Evolutionary conservation across 176 grass and related monocot species (phyloP), one percentile per base, ranked within the genome.

Genomic region (Carex scoparia): DNA sequence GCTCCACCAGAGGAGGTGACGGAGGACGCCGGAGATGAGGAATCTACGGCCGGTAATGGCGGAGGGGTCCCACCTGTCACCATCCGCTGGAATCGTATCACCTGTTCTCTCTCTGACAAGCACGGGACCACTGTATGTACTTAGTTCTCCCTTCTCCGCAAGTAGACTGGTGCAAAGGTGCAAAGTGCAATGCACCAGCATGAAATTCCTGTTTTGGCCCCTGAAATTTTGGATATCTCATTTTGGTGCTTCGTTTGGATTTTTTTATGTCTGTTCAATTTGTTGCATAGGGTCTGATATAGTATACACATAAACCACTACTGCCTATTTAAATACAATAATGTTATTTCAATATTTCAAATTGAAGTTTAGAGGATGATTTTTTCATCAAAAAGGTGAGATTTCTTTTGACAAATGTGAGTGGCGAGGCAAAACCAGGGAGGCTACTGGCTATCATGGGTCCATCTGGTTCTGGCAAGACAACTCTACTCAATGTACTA

Each of bases 391-490:
- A 85, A 18, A 65, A 98, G 95, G 84, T 90, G 40, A 94, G 93
- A 88, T 98, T 98, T 85, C 40, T 98, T 73, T 83, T 98, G 77
- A 89, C 91, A 31, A 95, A 92, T 86, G 72, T 93, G 40, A 90
- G 86, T 0, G 95, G 95, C 8, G 88, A 94, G 88, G 95, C 93
- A 0, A 98, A 90, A 84, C 89, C 95, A 0, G 95, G 95, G 81
- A 88, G 91, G 82, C 84, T 98, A 72, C 69, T 95, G 4, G 93
- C 93, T 33, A 86, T 98, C 64, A 98, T 98, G 95, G 95, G 95
- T 40, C 91, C 96, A 1, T 95, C 96, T 0, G 96, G 96, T 2
- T 95, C 96, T 0, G 93, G 96, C 31, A 98, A 98, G 86, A 95
- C 96, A 3, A 95, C 96, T 14, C 84, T 95, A 80, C 93, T 98